These are phyloP conservation scores for Calcarisporium arbuscula DNA, from an alignment of 2,329 filamentous ascomycete species.

Conservation along the genomic window DNA sequence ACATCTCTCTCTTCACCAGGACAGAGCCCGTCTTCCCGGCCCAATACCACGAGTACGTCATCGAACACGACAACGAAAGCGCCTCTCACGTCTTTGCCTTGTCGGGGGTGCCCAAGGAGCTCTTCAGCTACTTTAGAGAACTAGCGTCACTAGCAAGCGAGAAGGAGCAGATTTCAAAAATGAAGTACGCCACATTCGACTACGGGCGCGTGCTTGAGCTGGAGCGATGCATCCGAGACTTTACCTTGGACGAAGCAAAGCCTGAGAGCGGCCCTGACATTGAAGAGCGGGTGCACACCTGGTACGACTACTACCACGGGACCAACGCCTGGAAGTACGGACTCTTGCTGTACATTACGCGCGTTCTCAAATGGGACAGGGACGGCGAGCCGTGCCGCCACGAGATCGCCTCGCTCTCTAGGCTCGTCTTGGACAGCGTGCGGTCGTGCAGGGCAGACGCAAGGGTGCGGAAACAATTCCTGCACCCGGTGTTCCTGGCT, in stretches of 20 bases:
- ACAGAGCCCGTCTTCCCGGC: conserved; percentile 3
- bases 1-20: conserved; percentile 5
- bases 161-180: conserved; percentile 6
- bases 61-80: conserved; percentile 3
- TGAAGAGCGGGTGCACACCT: conserved; percentile 7
- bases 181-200: conserved; percentile 9
- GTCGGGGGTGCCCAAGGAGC: conserved; percentile 6
- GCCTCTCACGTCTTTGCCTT: conserved; percentile 5
- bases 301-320: conserved; percentile 5
- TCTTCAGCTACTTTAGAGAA: conserved; percentile 7
- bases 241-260: background rate
- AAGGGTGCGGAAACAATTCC: conserved; percentile 5
- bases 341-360: conserved; percentile 6
- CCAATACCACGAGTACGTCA: conserved; percentile 4
- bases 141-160: conserved; percentile 5
- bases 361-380: conserved; percentile 8
- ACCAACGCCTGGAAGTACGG: conserved; percentile 7
- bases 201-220: conserved; percentile 4
- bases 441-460: conserved; percentile 6
- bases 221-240: conserved; percentile 5
- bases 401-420: conserved; percentile 3
- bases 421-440: conserved; percentile 5
- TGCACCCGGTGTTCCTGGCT: conserved; percentile 5
- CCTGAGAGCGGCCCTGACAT: background rate
- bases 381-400: background rate